Evolutionary conservation across 1,284 basidiomycete species (phyloP).

Genomic region (Irpex lacteus): DNA sequence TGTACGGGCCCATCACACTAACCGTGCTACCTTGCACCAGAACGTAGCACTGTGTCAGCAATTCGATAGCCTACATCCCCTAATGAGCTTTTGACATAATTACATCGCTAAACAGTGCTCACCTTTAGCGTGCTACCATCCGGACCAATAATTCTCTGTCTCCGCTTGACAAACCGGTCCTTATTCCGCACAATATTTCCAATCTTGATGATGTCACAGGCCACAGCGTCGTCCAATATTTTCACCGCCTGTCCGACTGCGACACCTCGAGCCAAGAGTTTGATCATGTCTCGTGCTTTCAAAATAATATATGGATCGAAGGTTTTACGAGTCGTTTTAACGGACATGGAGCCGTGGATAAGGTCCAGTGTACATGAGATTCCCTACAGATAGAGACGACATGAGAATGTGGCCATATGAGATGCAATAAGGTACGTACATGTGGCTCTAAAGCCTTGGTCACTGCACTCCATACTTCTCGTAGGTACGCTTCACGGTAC

Average conservation of each 20-base stretch:
- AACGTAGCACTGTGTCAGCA: slow-evolving; percentile 96
- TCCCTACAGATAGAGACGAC: slow-evolving; percentile 46
- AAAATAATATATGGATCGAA: slow-evolving; percentile 96
- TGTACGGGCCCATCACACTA: slow-evolving; percentile 95
- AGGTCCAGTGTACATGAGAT: slow-evolving; percentile 92
- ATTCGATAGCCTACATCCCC: slow-evolving; percentile 81
- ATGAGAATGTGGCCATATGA: background rate
- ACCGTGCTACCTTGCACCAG: slow-evolving; percentile 98
- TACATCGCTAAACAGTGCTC: background rate
- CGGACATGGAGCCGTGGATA: slow-evolving; percentile 96
- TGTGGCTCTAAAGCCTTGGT: slow-evolving; percentile 83
- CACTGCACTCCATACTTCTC: slow-evolving; percentile 94
- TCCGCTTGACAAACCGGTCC: slow-evolving; percentile 94
- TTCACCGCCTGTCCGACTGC: slow-evolving; percentile 84
- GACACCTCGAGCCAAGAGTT: slow-evolving; percentile 92
- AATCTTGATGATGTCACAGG: slow-evolving; percentile 98
- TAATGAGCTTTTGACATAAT: background rate
- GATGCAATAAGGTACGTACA: slow-evolving; percentile 40
- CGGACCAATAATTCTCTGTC: slow-evolving; percentile 96
- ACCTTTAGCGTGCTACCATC: slow-evolving; percentile 97
- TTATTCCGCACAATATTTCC: slow-evolving; percentile 94
- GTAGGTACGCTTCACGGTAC: slow-evolving; percentile 95
- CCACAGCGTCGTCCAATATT: slow-evolving; percentile 86
- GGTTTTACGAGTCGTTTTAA: slow-evolving; percentile 95
- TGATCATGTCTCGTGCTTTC: slow-evolving; percentile 95